These are phyloP conservation scores for Endotrypanum monterogeii DNA, from an alignment of 208 protist species.

Conservation along the genomic window DNA sequence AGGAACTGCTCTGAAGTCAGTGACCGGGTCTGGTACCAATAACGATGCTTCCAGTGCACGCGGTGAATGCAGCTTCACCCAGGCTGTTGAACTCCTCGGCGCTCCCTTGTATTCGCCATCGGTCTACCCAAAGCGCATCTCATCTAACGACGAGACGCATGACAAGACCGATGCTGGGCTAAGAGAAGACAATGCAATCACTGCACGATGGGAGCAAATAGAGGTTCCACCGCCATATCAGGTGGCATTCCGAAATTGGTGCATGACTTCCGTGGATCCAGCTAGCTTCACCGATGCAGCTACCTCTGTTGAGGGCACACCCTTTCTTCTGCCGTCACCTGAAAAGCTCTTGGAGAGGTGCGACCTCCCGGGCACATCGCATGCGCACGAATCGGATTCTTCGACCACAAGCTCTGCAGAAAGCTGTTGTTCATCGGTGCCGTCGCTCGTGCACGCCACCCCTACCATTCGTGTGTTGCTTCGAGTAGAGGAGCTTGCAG, in stretches of 20 bases:
- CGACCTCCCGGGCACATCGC: background rate
- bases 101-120: background rate
- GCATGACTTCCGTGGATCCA: background rate
- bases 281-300: background rate
- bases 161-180: background rate
- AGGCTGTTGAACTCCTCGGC: slow-evolving; percentile 13
- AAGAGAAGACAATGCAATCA: background rate
- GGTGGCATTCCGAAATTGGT: slow-evolving; percentile 4
- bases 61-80: slow-evolving; percentile 31
- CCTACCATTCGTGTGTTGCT: slow-evolving; percentile 25
- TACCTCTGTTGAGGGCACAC: background rate
- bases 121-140: background rate
- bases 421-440: background rate
- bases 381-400: background rate
- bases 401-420: background rate
- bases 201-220: background rate
- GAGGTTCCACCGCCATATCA: slow-evolving; percentile 13
- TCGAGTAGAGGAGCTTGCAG: slow-evolving; percentile 38
- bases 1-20: background rate
- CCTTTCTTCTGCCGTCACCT: background rate
- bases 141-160: background rate
- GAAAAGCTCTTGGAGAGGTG: background rate
- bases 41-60: background rate
- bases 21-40: too few relatives aligned
- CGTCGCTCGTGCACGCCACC: background rate